Evolutionary conservation across 2,329 filamentous ascomycete species (phyloP).

Genomic region (Stemphylium beticola): DNA sequence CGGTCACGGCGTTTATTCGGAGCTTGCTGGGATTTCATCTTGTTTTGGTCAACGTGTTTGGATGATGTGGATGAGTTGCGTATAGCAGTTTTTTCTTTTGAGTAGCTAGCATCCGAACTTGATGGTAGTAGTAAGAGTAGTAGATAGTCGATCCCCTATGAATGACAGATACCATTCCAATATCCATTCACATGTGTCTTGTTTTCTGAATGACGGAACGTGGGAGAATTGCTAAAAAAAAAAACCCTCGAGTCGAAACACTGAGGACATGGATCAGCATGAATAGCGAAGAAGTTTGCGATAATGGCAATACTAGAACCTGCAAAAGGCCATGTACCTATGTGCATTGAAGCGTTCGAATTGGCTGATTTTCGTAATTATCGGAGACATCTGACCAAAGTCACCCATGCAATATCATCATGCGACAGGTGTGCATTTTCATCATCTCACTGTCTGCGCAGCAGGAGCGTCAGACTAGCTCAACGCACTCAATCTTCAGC

Average conservation of each 20-base stretch:
- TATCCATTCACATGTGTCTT: too few relatives aligned
- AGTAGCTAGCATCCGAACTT: too few relatives aligned
- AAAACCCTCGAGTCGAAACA: too few relatives aligned
- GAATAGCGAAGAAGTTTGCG: background rate
- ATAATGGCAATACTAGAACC: background rate
- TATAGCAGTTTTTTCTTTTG: too few relatives aligned
- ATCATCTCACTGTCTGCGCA: background rate
- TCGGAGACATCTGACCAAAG: background rate
- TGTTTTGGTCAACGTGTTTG: background rate
- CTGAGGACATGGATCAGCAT: too few relatives aligned
- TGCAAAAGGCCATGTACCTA: background rate
- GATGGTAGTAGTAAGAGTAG: too few relatives aligned
- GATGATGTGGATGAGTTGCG: background rate
- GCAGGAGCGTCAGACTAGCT: background rate
- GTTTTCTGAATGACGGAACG: too few relatives aligned
- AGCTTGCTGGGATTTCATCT: background rate
- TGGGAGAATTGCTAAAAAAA: too few relatives aligned
- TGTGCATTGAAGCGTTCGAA: background rate
- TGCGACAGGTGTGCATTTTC: background rate
- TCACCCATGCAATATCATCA: background rate
- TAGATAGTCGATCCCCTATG: too few relatives aligned
- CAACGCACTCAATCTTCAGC: conserved; percentile 22
- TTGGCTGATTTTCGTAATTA: background rate
- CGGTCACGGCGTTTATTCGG: background rate
- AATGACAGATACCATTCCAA: too few relatives aligned